A percentile compares a stretch with the other conserved stretches of the same genome.
phyloP scores from a whole-genome alignment of 257 asterid species.

The Salvia splendens region DNA sequence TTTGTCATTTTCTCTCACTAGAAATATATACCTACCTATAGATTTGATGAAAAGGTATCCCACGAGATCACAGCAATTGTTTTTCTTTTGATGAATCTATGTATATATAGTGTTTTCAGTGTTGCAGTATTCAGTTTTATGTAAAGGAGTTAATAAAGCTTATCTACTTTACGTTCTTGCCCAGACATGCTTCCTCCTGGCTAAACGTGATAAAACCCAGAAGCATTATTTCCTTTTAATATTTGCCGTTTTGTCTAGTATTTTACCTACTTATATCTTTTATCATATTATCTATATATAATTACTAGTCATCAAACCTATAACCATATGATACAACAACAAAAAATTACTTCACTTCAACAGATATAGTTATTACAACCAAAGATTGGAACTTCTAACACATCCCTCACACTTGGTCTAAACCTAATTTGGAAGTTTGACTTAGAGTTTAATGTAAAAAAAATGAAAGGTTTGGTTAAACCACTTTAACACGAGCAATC shows the following conservation, averaged over 20 bases:
- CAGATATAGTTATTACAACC: neutral
- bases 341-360: neutral
- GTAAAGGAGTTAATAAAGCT: conserved; percentile 22
- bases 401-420: neutral
- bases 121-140: conserved; percentile 12
- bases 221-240: neutral
- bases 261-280: neutral
- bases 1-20: conserved; percentile 30
- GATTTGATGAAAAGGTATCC: conserved; percentile 20
- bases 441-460: neutral
- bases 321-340: neutral
- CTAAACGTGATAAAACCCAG: neutral
- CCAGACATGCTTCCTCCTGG: conserved; percentile 29
- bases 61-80: conserved; percentile 5
- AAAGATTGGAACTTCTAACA: neutral
- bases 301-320: neutral
- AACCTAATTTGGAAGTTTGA: neutral
- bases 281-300: neutral
- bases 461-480: neutral
- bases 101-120: conserved; percentile 3
- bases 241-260: neutral
- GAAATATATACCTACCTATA: neutral
- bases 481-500: neutral
- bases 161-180: neutral
- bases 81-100: conserved; percentile 28